phyloP scores from a whole-genome alignment of 768 basidiomycete genomes.

The Suillus plorans region DNA sequence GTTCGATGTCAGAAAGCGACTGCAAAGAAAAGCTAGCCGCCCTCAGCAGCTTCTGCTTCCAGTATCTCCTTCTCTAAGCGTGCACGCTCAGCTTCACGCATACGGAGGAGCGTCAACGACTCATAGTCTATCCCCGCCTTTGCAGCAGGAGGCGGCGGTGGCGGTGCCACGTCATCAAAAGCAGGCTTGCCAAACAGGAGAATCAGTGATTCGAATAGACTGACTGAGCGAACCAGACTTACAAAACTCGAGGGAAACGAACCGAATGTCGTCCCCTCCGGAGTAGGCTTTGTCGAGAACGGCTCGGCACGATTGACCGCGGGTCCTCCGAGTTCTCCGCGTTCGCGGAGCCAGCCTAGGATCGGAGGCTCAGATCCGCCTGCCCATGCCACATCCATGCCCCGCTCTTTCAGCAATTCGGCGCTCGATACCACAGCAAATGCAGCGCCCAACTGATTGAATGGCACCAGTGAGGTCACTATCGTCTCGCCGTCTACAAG shows the following conservation, averaged over 20 bases:
- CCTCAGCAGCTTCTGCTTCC: slow-evolving; percentile 59
- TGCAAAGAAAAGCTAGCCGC: not conserved
- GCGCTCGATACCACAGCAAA: slow-evolving; percentile 72
- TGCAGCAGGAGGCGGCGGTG: slow-evolving; percentile 16
- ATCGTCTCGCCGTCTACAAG: slow-evolving; percentile 43
- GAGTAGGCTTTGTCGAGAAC: slow-evolving; percentile 20
- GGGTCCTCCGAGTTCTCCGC: slow-evolving; percentile 54
- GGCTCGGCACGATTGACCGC: slow-evolving; percentile 15
- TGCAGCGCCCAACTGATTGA: slow-evolving; percentile 73
- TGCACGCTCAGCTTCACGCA: slow-evolving; percentile 80
- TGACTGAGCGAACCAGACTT: slow-evolving; percentile 38
- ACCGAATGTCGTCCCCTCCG: slow-evolving; percentile 43
- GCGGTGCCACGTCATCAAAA: slow-evolving; percentile 7
- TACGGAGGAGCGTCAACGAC: slow-evolving; percentile 73
- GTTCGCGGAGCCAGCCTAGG: slow-evolving; percentile 69
- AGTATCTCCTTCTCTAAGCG: slow-evolving; percentile 75
- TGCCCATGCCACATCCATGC: slow-evolving; percentile 73
- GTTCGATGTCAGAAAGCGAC: not conserved
- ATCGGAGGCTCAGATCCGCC: slow-evolving; percentile 70
- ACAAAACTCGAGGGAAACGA: slow-evolving; percentile 50
- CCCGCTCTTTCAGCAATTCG: slow-evolving; percentile 51
- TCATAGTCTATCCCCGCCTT: slow-evolving; percentile 67
- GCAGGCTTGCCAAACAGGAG: not conserved
- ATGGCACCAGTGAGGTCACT: slow-evolving; percentile 73
- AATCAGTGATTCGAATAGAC: not conserved